Base-by-base conservation (phyloP, 2,329 filamentous ascomycete genomes). In the Onygenales sp. region DNA sequence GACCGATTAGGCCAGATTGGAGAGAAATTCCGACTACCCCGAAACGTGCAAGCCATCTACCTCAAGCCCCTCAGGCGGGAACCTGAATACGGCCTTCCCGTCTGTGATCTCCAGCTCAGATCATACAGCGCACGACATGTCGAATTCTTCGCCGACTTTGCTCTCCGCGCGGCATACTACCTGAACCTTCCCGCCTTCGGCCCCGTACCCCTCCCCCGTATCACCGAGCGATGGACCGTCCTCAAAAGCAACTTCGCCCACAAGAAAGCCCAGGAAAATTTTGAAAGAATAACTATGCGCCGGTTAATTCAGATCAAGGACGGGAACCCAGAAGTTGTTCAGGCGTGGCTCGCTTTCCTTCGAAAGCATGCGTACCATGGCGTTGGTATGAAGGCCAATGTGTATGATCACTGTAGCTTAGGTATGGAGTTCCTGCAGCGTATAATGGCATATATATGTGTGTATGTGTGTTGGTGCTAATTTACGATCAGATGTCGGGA, bases 241-340 rank as follows among this genome's bases (percentile, higher is more conserved):
- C 89, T 90, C 8, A 82, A 83, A 64, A 83, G 83, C 65, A 87
- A 88, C 69, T 98, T 98, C 76, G 88, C 96, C 60, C 88, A 89
- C 77, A 98, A 97, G 75, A 98, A 98, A 74, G 86, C 83, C 39
- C 91, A 98, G 72, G 93, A 98, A 74, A 98, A 98, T 71, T 98
- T 95, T 65, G 92, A 97, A 75, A 81, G 93, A 52, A 85, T 93
- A 56, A 98, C 93, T 1, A 72, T 91, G 63, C 82, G 91, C 52
- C 78, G 93, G 11, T 70, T 96, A 63, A 90, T 98, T 51, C 90
- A 95, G 71, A 93, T 98, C 65, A 86, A 88, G 59, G 93, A 97
- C 65, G 93, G 90, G 0, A 80, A 96, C 64, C 84, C 90, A 0
- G 88, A 96, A 67, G 85, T 84, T 1, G 90, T 98, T 37, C 86